Conservation (phyloP, 768 basidiomycete genomes). For the Kwoniella europaea region DNA sequence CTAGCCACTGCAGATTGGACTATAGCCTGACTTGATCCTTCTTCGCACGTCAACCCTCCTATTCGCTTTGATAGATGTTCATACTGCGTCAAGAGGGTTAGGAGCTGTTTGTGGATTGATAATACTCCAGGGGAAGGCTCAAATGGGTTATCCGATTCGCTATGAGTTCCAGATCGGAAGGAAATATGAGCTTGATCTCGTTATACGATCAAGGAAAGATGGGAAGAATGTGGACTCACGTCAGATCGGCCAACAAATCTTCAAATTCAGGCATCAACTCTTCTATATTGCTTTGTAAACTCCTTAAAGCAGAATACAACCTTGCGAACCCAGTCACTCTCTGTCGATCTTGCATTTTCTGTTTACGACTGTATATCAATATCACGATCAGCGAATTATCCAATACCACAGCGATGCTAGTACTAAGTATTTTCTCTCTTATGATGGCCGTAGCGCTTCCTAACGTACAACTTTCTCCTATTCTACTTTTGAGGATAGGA, state of each 20-base stretch:
- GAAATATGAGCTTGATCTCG: neutral
- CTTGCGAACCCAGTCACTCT: constrained; percentile 68
- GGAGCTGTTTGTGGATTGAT: constrained; percentile 74
- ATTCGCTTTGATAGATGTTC: constrained; percentile 87
- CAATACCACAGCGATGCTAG: too few species aligned
- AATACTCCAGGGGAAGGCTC: constrained; percentile 44
- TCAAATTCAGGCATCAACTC: constrained; percentile 84
- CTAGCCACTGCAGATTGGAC: constrained; percentile 80
- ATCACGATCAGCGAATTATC: neutral
- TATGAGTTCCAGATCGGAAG: neutral
- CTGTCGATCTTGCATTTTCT: constrained; percentile 71
- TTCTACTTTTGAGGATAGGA: neutral
- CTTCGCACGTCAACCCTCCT: constrained; percentile 68
- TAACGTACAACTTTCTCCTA: too few species aligned
- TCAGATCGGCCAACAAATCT: constrained; percentile 75
- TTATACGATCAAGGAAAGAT: neutral
- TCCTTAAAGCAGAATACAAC: constrained; percentile 76
- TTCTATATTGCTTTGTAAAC: constrained; percentile 86
- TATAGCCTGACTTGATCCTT: constrained; percentile 75
- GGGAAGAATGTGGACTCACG: constrained; percentile 59
- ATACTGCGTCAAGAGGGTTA: constrained; percentile 85
- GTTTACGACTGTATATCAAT: constrained; percentile 68
- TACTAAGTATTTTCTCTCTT: too few species aligned
- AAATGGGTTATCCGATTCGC: constrained; percentile 59
- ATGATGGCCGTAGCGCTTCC: too few species aligned